A percentile compares a stretch with the other conserved stretches of the same genome.
phyloP scores from a whole-genome alignment of 2,329 filamentous ascomycete species.

The Claviceps sp. region DNA sequence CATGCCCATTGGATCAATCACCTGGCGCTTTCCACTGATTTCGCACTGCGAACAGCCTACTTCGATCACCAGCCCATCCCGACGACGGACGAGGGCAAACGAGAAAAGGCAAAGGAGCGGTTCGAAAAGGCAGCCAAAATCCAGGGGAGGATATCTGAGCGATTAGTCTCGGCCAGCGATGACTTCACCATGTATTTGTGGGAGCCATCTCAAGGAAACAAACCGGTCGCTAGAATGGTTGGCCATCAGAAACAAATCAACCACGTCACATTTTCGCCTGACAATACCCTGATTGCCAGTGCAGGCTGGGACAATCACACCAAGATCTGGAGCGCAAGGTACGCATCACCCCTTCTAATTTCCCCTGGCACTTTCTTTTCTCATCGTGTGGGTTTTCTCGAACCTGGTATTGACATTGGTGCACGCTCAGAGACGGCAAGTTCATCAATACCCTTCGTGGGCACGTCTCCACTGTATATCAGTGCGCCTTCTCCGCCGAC shows the following conservation, averaged over 20 bases:
- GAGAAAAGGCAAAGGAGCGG: slow-evolving; percentile 61
- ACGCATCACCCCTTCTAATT: slow-evolving; percentile 15
- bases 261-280: slow-evolving; percentile 86
- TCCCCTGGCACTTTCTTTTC: neutral
- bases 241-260: slow-evolving; percentile 97
- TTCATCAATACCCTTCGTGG: slow-evolving; percentile 82
- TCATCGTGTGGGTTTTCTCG: neutral
- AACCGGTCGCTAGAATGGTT: slow-evolving; percentile 76
- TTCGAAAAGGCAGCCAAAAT: slow-evolving; percentile 77
- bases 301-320: slow-evolving; percentile 90
- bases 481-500: slow-evolving; percentile 85
- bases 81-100: slow-evolving; percentile 52
- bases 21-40: slow-evolving; percentile 84
- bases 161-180: slow-evolving; percentile 79
- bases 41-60: slow-evolving; percentile 72
- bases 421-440: slow-evolving; percentile 41
- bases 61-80: slow-evolving; percentile 70
- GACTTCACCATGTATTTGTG: slow-evolving; percentile 96
- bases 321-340: slow-evolving; percentile 76
- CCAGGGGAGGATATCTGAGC: slow-evolving; percentile 65
- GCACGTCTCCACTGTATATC: slow-evolving; percentile 82
- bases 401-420: neutral
- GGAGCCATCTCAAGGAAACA: slow-evolving; percentile 66
- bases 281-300: slow-evolving; percentile 76
- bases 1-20: slow-evolving; percentile 97